Conservation (phyloP, 768 basidiomycete genomes). For the Lepiota subincarnata region DNA sequence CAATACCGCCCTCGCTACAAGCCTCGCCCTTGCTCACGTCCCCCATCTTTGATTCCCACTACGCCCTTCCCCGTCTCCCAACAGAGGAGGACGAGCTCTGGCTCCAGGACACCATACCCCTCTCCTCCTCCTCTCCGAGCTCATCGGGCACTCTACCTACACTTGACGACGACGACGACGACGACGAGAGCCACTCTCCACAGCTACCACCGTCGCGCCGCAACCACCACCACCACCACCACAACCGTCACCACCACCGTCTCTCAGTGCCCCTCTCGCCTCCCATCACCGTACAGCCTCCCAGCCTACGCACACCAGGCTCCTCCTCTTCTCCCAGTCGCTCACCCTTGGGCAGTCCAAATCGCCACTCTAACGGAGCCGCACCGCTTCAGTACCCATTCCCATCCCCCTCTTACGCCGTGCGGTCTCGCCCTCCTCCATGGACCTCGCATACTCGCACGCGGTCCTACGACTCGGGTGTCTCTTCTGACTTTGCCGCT, state of each 20-base stretch:
- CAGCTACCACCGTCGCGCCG: background rate
- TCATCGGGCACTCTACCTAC: conserved; percentile 11
- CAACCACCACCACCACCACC: background rate
- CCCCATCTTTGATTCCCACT: conserved; percentile 42
- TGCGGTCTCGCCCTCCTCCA: background rate
- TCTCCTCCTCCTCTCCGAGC: conserved; percentile 19
- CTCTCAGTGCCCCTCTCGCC: conserved; percentile 10
- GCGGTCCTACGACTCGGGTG: background rate
- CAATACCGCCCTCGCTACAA: conserved; percentile 55
- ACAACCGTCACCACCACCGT: background rate
- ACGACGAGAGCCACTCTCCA: background rate
- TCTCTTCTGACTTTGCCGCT: conserved; percentile 2
- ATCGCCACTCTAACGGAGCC: background rate
- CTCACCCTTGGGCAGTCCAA: background rate
- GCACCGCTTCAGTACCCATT: background rate
- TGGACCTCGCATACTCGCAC: background rate
- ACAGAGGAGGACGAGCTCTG: conserved; percentile 53
- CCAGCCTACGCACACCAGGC: background rate
- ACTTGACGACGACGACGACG: no score
- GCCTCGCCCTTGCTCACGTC: conserved; percentile 53
- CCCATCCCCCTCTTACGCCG: background rate
- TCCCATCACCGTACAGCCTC: conserved; percentile 6
- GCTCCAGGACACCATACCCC: conserved; percentile 61
- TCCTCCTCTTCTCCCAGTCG: background rate
- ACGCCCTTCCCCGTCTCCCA: conserved; percentile 31